These are phyloP conservation scores for Aspergillus sp. DNA, from an alignment of 2,329 filamentous ascomycete species.

Conservation along the genomic window DNA sequence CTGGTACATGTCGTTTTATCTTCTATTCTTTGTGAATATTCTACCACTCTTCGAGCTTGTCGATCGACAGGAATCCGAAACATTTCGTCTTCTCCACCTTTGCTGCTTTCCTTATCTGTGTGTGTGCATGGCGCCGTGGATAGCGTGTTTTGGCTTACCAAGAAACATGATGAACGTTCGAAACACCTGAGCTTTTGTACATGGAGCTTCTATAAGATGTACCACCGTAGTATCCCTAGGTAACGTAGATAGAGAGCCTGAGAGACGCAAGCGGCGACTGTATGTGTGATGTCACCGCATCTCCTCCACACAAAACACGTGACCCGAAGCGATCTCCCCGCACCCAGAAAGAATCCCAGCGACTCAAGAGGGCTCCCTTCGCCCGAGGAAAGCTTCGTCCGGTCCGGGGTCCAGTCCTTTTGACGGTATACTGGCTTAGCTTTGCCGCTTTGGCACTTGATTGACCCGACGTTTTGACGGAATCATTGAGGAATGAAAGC, in stretches of 20 bases:
- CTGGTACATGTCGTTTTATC: constrained; percentile 5
- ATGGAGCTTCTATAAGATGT: background rate
- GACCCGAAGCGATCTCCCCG: background rate
- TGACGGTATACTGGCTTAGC: background rate
- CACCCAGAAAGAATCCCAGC: background rate
- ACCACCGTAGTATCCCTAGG: background rate
- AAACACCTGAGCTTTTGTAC: background rate
- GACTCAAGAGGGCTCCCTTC: constrained; percentile 7
- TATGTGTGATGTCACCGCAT: background rate
- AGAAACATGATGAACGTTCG: constrained; percentile 15
- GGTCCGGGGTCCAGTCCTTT: background rate
- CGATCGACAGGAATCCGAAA: constrained; percentile 19
- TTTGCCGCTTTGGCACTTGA: background rate
- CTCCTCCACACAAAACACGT: background rate
- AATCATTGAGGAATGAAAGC: background rate
- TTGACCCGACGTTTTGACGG: background rate
- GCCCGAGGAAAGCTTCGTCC: constrained; percentile 5
- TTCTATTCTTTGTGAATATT: constrained; percentile 25
- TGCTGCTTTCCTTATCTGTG: constrained; percentile 9
- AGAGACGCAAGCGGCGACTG: background rate
- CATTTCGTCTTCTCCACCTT: constrained; percentile 14
- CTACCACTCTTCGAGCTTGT: constrained; percentile 6
- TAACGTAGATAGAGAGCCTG: too few species aligned
- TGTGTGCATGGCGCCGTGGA: constrained; percentile 17
- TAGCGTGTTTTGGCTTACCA: constrained; percentile 13